Base-by-base conservation (phyloP, 768 basidiomycete species). In the Podaxis sp. region DNA sequence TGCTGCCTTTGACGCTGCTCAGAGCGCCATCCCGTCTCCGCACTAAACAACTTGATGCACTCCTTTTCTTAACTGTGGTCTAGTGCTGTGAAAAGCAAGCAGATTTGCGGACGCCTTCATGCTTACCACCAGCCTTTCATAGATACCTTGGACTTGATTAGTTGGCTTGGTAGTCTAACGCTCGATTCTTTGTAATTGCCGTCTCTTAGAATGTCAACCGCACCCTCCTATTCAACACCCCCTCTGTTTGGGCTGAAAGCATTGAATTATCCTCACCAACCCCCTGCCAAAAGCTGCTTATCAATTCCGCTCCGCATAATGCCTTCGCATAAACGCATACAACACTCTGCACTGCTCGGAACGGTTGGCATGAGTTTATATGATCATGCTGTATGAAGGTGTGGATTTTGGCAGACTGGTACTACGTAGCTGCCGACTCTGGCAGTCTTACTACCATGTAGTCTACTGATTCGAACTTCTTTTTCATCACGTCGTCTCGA, bases 1-100 rank as follows among this genome's bases (percentile, higher is more conserved):
- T 52, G 66, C 69, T 61, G 77, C 78, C 11, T 76, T 70, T 69
- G 65, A 65, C 58, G 64, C 73, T 51, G 71, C 77, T 42, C 67
- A 67, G 64, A 67, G 71, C 46, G 74, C 75, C 42, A 64, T 70
- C 30, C 22, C 59, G 19, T 51, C 48, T 39, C 22, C 40, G 22
- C 59, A 59, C 33, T 59, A 59, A 52, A 52, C 13, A 12, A 49
- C n/a, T n/a, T n/a, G 8, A 22, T 15, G 7, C 11, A 40, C 28
- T 24, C 13, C 26, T 39, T n/a, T 15, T 46, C 44, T 40, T 33
- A 15, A 15, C n/a, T 38, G 53, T 39, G 24, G 9, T 24, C 26
- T 19, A 26, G 39, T 56, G 36, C 24, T 24, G 19, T 24, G 22
- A 38, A 24, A 7, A 7, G 24, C 54, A 39, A 24, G 36, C 9